A percentile compares a stretch with the other conserved stretches of the same genome.
These are phyloP conservation scores for Rhododendron vialii DNA, from an alignment of 148 eudicot species.

Conservation along the genomic window DNA sequence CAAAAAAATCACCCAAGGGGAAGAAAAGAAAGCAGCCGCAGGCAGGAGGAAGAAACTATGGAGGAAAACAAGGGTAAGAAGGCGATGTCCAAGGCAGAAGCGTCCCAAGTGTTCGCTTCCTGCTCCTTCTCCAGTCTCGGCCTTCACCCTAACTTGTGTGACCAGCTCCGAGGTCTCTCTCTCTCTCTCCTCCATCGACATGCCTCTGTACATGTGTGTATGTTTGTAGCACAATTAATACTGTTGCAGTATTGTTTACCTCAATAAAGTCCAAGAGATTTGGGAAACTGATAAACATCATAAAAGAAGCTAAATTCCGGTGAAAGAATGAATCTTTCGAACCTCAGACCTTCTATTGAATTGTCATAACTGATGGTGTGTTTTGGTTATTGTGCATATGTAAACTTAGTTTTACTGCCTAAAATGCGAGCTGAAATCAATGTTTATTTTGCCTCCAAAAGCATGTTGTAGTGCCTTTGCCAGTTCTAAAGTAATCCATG, in stretches of 20 bases:
- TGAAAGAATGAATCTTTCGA: neutral
- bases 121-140: constrained; percentile 87
- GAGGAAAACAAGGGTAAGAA: constrained; percentile 7
- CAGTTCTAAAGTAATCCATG: neutral
- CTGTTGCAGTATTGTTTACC: neutral
- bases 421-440: neutral
- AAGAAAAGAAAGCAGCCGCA: neutral
- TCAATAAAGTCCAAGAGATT: neutral
- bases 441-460: neutral
- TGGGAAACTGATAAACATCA: neutral
- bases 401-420: neutral
- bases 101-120: constrained; percentile 57
- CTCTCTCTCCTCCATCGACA: neutral
- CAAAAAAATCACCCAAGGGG: neutral
- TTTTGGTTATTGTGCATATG: neutral
- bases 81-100: neutral
- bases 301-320: neutral
- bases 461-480: neutral
- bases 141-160: constrained; percentile 62
- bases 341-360: neutral
- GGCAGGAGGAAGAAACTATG: constrained; percentile 9
- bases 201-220: neutral
- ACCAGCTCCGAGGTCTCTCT: constrained; percentile 64
- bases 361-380: neutral
- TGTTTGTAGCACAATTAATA: neutral